Percentiles rank a stretch among this genome's conserved stretches.
These are phyloP conservation scores for Phytophthora sp. DNA, from an alignment of 352 stramenopile species.

Conservation along the genomic window DNA sequence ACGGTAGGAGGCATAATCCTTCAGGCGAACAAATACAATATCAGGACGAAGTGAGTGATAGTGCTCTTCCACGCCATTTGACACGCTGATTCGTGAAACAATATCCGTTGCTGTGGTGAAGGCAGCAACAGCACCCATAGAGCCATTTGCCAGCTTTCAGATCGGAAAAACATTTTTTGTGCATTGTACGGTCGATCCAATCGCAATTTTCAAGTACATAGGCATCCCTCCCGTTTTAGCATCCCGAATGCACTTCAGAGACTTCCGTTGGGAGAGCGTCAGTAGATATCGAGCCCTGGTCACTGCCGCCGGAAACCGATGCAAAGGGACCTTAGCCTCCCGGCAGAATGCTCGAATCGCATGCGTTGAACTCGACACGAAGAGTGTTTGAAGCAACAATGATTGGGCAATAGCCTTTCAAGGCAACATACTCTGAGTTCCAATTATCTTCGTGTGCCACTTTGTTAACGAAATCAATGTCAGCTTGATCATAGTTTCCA, in stretches of 20 bases:
- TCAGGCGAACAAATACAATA: constrained; percentile 1
- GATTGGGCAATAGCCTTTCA: constrained; percentile 8
- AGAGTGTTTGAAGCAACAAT: constrained; percentile 15
- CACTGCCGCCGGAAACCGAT: constrained; percentile 7
- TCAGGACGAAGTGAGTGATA: not conserved
- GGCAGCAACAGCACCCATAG: constrained; percentile 1
- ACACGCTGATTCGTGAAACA: not conserved
- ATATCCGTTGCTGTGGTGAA: not conserved
- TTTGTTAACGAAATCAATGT: constrained; percentile 9
- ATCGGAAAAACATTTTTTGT: constrained; percentile 12
- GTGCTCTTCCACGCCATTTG: not conserved
- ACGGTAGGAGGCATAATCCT: not conserved
- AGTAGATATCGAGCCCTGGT: not conserved
- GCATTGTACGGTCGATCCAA: too few relatives aligned
- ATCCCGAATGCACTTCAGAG: not conserved
- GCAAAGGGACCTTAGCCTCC: not conserved
- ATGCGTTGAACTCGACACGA: constrained; percentile 1
- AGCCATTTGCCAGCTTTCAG: constrained; percentile 10
- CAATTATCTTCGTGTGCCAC: not conserved
- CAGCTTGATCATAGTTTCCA: not conserved
- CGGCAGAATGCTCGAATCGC: not conserved
- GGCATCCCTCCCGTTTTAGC: not conserved
- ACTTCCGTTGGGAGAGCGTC: not conserved
- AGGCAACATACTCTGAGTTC: not conserved
- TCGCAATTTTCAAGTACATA: not conserved